Evolutionary conservation across 2,329 filamentous ascomycete genomes (phyloP), one percentile per base, ranked within the genome.

Genomic region (Xylariaceae sp.): DNA sequence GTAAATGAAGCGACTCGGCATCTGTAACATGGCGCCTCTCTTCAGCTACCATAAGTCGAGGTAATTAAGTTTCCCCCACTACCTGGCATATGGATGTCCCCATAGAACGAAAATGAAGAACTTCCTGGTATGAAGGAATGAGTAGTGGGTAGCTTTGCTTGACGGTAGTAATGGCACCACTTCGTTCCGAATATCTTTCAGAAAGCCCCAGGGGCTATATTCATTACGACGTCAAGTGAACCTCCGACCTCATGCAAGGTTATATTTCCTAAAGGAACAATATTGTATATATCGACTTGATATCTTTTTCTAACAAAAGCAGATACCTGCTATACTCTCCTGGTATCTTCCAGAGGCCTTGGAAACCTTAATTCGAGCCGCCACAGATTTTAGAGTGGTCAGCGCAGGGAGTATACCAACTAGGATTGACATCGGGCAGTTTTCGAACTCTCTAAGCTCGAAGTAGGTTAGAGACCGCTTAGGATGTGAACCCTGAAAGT

Each of bases 241-340:
- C 70, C 68, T 9, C 71, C 75, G 41, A 75, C 70, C 54, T 78
- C 75, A 50, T 72, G 71, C 30, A 71, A 67, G 6, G 73, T 74
- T 3, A 73, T 72, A 53, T 77, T 74, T 18, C 59, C 56, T 0
- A 70, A 35, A 2, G 65, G 50, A 3, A 78, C 59, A 0, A 69
- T 67, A 44, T 66, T 53, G 15, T 64, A 50, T 0, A 56, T 58
- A 43, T 70, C 70, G 2, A 60, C 61, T 23, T 73, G 59, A 45
- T 71, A 72, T 39, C 75, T 73, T 16, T 70, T 67, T 23, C 66
- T 56, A 0, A 73, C 68, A 49, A 76, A 65, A 6, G 62, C 56
- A 3, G 75, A 77, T 4, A 66, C 73, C 9, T 72, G 58, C n/a
- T 73, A 42, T 3, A 76, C 70, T 0, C 73, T 73, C 1, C 66